phyloP scores from a whole-genome alignment of 305 asterid genomes.

The Rubia occidens region DNA sequence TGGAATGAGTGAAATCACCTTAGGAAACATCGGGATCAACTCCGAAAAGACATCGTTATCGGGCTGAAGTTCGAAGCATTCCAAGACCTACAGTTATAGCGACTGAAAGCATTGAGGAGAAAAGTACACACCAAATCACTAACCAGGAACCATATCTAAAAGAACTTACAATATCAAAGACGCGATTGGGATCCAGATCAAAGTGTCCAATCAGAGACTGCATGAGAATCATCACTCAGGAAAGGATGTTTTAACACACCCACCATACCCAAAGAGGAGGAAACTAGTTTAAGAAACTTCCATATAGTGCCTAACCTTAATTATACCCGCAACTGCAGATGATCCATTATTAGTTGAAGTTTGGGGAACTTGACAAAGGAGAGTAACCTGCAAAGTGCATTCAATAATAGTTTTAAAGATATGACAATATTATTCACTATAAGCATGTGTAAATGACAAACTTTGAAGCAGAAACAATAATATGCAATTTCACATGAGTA shows the following conservation, averaged over 20 bases:
- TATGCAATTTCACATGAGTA: background rate
- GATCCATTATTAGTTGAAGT: slow-evolving; percentile 52
- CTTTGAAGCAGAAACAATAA: background rate
- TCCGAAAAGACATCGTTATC: slow-evolving; percentile 71
- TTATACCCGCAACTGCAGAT: slow-evolving; percentile 72
- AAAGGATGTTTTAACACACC: slow-evolving; percentile 14
- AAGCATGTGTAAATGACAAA: slow-evolving; percentile 9
- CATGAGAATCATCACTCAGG: slow-evolving; percentile 32
- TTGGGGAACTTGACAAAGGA: slow-evolving; percentile 85
- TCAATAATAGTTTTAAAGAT: slow-evolving; percentile 11
- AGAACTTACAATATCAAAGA: slow-evolving; percentile 86
- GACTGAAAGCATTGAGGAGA: slow-evolving; percentile 8
- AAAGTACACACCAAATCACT: slow-evolving; percentile 5
- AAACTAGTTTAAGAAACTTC: slow-evolving; percentile 11
- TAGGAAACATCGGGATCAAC: slow-evolving; percentile 87
- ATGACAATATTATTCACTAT: slow-evolving; percentile 9
- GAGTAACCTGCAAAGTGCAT: slow-evolving; percentile 59
- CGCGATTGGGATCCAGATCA: slow-evolving; percentile 97
- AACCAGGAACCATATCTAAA: slow-evolving; percentile 2
- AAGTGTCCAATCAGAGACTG: slow-evolving; percentile 99
- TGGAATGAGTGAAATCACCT: slow-evolving; percentile 38
- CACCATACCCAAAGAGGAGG: slow-evolving; percentile 1
- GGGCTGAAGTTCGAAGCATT: slow-evolving; percentile 92
- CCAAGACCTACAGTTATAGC: slow-evolving; percentile 53
- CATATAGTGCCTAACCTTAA: slow-evolving; percentile 50